Evolutionary conservation across 805 yeast genomes (phyloP), one percentile per base, ranked within the genome.

Genomic region (Scheffersomyces lignosus): DNA sequence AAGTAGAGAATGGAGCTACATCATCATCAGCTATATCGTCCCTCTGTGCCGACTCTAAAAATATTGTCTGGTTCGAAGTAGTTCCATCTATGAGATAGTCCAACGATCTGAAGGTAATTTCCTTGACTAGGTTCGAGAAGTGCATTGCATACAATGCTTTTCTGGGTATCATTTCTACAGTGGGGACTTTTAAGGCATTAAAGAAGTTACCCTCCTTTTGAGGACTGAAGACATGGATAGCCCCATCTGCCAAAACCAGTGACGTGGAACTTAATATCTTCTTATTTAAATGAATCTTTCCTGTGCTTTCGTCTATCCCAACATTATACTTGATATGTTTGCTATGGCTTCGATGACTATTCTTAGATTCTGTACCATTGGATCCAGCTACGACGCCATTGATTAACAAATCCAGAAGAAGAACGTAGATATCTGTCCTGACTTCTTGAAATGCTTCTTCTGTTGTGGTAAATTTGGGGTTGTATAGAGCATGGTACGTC

Each of bases 41-140:
- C 15, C 66, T 42, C 33, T 60, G 73, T 16, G 55, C 58, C 2
- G 51, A 34, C 31, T 65, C 68, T 5, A 87, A 67, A 37, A 90
- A 76, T 1, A 90, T 65, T 0, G 95, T 83, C 51, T 80, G 84
- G 18, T 73, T 64, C 0, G 58, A 22, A 0, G 69, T 54, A 2
- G 62, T 49, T 23, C 82, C 80, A 37, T 80, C 83, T 13, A 90
- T 74, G 32, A 87, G 58, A 29, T 71, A 43, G 2, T 67, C 60
- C 14, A 87, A 58, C 9, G 75, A 71, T 40, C 89, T 74, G 36
- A 86, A 75, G 29, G 77, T 67, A 12, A 87, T 47, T 48, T 87
- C 95, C n/a, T 75, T 71, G 4, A 86, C 90, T 54, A 87, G 80
- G 18, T 68, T 68, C 2, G 81, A 67, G 34, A 78, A 80, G 40